Percentiles rank a stretch among this genome's conserved stretches.
These are phyloP conservation scores for Candida sanyiensis DNA, from an alignment of 805 yeast species.

Conservation along the genomic window DNA sequence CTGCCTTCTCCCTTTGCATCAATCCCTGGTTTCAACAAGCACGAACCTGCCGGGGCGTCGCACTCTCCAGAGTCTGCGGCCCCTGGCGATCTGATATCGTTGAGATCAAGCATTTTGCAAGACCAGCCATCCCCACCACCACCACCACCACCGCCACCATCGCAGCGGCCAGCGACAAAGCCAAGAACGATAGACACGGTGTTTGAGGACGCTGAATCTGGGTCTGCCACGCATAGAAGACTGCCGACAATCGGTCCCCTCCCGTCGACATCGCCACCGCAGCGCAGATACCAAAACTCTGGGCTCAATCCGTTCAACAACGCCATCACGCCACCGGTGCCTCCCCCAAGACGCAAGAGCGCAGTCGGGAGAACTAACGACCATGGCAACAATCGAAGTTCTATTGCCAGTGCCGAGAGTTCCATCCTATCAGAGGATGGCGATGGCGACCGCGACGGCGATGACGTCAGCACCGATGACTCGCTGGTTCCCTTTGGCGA, in stretches of 20 bases:
- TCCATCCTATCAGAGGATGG: slow-evolving; percentile 24
- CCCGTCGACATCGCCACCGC: background rate
- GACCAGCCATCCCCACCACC: slow-evolving; percentile 9
- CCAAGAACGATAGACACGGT: slow-evolving; percentile 24
- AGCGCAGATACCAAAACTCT: slow-evolving; percentile 14
- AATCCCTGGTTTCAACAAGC: slow-evolving; percentile 4
- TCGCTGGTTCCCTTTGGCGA: slow-evolving; percentile 14
- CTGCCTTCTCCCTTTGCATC: slow-evolving; percentile 11
- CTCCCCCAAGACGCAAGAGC: slow-evolving; percentile 20
- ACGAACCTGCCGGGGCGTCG: background rate
- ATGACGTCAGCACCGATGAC: slow-evolving; percentile 21
- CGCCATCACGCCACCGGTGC: slow-evolving; percentile 17
- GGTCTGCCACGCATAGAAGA: slow-evolving; percentile 6
- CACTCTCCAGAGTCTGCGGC: background rate
- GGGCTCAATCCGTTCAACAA: slow-evolving; percentile 23
- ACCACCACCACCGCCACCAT: background rate
- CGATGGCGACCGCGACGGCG: too few species aligned
- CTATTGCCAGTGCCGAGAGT: slow-evolving; percentile 20
- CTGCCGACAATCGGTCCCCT: background rate
- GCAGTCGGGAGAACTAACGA: slow-evolving; percentile 11
- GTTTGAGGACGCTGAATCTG: slow-evolving; percentile 23
- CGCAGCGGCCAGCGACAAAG: background rate
- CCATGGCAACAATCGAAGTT: slow-evolving; percentile 20
- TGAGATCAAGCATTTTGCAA: slow-evolving; percentile 15
- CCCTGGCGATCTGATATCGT: slow-evolving; percentile 4